These are phyloP conservation scores for Lentinus tigrinus DNA, from an alignment of 768 basidiomycete genomes.

Conservation along the genomic window DNA sequence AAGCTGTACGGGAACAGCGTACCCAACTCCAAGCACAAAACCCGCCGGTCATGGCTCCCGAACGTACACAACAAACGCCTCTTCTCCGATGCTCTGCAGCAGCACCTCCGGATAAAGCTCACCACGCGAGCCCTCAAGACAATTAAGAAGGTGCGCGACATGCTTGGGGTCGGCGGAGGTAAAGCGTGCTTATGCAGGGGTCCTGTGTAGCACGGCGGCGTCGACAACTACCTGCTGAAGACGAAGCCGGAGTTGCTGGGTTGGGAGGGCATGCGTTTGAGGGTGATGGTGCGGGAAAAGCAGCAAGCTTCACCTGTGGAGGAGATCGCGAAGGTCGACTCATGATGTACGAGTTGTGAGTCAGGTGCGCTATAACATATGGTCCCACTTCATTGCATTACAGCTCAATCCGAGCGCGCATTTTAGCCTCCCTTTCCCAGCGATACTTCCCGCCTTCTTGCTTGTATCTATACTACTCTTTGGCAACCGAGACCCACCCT, in stretches of 20 bases:
- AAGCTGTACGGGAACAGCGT: slow-evolving; percentile 87
- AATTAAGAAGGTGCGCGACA: slow-evolving; percentile 68
- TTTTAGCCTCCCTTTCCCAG: no score
- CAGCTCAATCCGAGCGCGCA: background rate
- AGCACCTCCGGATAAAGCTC: slow-evolving; percentile 62
- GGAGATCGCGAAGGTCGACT: background rate
- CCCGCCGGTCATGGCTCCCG: slow-evolving; percentile 83
- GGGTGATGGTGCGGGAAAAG: slow-evolving; percentile 35
- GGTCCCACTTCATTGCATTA: background rate
- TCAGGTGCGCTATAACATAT: slow-evolving; percentile 2
- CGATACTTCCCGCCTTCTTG: no score
- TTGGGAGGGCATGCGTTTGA: slow-evolving; percentile 42
- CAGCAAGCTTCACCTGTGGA: slow-evolving; percentile 11
- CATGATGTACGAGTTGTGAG: no score
- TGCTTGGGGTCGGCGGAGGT: no score
- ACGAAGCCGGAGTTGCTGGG: slow-evolving; percentile 38
- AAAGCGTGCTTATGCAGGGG: background rate
- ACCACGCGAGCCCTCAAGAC: slow-evolving; percentile 77
- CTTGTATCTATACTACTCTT: no score
- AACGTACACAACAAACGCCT: slow-evolving; percentile 81
- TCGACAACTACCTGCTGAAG: slow-evolving; percentile 44
- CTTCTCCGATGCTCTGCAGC: slow-evolving; percentile 61
- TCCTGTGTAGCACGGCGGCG: slow-evolving; percentile 26
- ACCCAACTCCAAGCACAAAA: slow-evolving; percentile 86
- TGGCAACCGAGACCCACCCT: no score